Evolutionary conservation across 495 filamentous ascomycete species (phyloP), one percentile per base, ranked within the genome.

Genomic region (Aspergillus ostianus): DNA sequence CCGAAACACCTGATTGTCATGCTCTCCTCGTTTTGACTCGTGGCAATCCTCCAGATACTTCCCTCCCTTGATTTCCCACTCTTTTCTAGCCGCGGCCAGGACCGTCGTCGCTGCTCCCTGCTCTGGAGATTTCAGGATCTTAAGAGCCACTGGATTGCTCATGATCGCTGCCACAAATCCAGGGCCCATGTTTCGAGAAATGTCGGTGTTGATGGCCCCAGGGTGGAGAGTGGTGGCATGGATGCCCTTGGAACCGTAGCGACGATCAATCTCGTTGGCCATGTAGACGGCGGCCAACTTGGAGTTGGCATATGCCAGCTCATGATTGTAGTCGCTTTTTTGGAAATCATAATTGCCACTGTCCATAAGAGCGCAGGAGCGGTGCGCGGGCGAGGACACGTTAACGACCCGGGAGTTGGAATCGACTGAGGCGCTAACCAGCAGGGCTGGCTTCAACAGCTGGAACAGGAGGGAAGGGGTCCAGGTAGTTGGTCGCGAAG

Each of bases 401-500:
- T 65, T 57, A 23, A 84, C 73, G 7, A 81, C 80, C 6, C 81
- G 64, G 8, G 77, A 81, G 23, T 74, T 67, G 60, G 77, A 77
- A 0, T 57, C 60, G 1, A 76, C 64, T 4, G 73, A 53, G 0
- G 74, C 70, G 7, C 67, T 68, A 7, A 76, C 64, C 20, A 84
- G 64, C 7, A 84, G 61, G 15, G 77, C 61, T 10, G 71, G 66
- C 59, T 74, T 75, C 32, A 85, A 73, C 2, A 79, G 71, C 13
- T 77, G 62, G 67, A 82, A 79, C 17, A 84, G 69, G 8, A 82
- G 74, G 63, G 63, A 84, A 83, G 62, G 83, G 80, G 30, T 67
- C 67, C 0, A 83, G 70, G 58, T 84, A 76, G 67, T 83, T 82
- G 3, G 78, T 79, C 18, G 63, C 70, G 54, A 84, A 76, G 54